Conservation (phyloP, 83 land plant species). For the Larix sibirica region DNA sequence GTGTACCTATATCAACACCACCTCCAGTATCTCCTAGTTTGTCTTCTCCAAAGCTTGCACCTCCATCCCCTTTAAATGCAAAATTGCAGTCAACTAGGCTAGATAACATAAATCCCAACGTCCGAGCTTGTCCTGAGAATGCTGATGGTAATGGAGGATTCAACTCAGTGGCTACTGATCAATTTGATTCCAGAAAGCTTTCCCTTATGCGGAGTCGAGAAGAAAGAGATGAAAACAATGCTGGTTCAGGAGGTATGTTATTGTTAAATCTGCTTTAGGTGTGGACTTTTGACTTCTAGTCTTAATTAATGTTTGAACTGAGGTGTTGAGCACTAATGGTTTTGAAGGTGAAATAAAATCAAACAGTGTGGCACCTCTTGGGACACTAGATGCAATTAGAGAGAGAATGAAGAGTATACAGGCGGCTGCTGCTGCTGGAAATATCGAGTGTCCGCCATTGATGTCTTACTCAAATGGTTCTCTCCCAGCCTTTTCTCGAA, state of each 20-base stretch:
- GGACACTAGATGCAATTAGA: conserved; percentile 91
- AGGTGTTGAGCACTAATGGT: neutral
- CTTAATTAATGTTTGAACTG: neutral
- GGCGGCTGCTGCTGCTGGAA: conserved; percentile 69
- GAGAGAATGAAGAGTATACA: conserved; percentile 98
- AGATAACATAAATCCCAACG: conserved; percentile 43
- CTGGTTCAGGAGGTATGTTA: neutral
- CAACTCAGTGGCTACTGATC: conserved; percentile 26
- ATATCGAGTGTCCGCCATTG: conserved; percentile 35
- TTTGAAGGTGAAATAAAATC: conserved; percentile 2
- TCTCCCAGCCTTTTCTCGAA: conserved; percentile 18
- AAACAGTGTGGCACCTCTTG: conserved; percentile 46
- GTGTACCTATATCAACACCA: conserved; percentile 84
- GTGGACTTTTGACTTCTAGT: neutral
- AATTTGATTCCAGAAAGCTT: conserved; percentile 25
- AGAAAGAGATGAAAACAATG: conserved; percentile 37
- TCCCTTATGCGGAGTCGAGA: conserved; percentile 16
- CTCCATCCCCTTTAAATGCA: conserved; percentile 63
- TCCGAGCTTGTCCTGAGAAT: conserved; percentile 40
- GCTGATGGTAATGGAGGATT: conserved; percentile 16
- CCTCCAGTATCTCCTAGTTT: conserved; percentile 70
- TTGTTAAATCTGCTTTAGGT: neutral
- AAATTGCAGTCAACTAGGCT: conserved; percentile 49
- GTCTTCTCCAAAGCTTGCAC: conserved; percentile 73
- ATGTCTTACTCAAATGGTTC: conserved; percentile 48